Evolutionary conservation across 257 asterid species (phyloP).

Genomic region (Catharanthus roseus): DNA sequence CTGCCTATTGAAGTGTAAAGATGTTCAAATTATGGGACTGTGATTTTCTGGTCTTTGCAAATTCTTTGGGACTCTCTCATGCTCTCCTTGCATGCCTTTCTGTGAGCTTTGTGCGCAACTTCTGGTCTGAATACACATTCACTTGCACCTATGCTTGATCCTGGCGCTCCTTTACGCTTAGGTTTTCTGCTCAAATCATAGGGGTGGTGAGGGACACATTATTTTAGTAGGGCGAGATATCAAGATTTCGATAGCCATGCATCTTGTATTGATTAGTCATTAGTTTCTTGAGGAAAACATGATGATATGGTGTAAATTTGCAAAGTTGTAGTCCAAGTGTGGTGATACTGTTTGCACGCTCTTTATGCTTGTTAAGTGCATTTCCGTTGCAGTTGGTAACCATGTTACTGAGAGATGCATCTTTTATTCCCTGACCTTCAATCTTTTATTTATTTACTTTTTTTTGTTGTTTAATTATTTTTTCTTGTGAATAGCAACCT

Average conservation of each 20-base stretch:
- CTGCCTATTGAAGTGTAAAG: background rate
- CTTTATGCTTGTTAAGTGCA: background rate
- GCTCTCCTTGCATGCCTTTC: background rate
- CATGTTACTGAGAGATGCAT: conserved; percentile 2
- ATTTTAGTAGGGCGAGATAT: background rate
- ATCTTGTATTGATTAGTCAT: background rate
- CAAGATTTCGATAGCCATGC: background rate
- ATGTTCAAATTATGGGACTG: background rate
- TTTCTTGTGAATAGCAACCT: conserved; percentile 59
- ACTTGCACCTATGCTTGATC: background rate
- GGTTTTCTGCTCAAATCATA: background rate
- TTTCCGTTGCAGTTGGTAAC: background rate
- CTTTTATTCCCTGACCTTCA: background rate
- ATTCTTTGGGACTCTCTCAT: background rate
- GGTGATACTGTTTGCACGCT: background rate
- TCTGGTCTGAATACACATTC: background rate
- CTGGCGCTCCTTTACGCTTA: background rate
- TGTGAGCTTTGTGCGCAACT: background rate
- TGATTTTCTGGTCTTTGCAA: background rate
- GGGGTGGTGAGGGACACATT: background rate
- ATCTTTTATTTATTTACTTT: background rate
- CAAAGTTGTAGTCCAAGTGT: background rate
- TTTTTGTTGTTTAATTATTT: background rate
- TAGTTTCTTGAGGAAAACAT: background rate
- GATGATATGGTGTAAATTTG: background rate